A percentile compares a stretch with the other conserved stretches of the same genome.
Evolutionary conservation across 345 rosid species (phyloP).

Genomic region (Raphanus sativus): DNA sequence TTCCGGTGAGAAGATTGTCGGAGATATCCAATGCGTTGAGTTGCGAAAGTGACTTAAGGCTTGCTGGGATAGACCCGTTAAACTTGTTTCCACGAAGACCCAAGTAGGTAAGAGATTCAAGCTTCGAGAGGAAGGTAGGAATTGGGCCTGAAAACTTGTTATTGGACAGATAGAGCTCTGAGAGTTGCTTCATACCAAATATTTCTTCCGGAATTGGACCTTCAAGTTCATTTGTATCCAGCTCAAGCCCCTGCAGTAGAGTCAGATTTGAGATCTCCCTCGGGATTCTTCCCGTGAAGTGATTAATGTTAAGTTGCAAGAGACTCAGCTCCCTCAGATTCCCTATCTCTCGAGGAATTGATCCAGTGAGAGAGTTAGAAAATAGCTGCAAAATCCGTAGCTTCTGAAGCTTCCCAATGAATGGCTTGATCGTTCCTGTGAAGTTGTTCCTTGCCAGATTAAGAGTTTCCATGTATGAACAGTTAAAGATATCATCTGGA

Average conservation of each 20-base stretch:
- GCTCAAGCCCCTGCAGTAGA: constrained; percentile 62
- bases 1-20: constrained; percentile 61
- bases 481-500: constrained; percentile 75
- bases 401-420: constrained; percentile 54
- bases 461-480: constrained; percentile 46
- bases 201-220: constrained; percentile 59
- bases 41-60: constrained; percentile 47
- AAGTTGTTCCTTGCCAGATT: constrained; percentile 52
- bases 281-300: constrained; percentile 61
- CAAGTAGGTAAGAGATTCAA: constrained; percentile 56
- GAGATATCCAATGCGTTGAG: constrained; percentile 70
- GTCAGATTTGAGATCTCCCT: constrained; percentile 60
- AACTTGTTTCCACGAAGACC: constrained; percentile 61
- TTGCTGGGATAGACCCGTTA: constrained; percentile 67
- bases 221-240: constrained; percentile 51
- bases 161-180: constrained; percentile 48
- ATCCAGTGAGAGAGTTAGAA: constrained; percentile 60
- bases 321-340: constrained; percentile 50
- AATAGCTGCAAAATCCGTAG: constrained; percentile 39
- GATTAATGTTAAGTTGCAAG: constrained; percentile 52
- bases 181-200: constrained; percentile 55
- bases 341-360: constrained; percentile 67
- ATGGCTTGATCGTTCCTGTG: constrained; percentile 59
- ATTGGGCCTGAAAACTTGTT: constrained; percentile 67
- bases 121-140: constrained; percentile 52